Conservation (phyloP, 75 land plant species). For the Picea glauca region DNA sequence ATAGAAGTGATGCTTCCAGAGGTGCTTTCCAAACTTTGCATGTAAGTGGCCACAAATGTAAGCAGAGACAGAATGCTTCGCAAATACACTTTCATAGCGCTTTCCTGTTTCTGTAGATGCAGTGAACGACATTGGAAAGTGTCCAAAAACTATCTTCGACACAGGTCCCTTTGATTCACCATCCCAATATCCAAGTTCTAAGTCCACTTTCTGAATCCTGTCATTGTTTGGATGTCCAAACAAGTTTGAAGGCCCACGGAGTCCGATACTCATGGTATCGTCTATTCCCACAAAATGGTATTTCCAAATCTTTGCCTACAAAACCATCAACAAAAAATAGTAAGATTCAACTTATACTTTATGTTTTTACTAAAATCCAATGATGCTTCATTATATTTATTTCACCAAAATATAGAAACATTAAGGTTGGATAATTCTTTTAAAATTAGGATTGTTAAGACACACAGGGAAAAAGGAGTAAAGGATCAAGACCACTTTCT, state of each 20-base stretch:
- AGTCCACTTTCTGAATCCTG: slow-evolving; percentile 20
- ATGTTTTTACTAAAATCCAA: background rate
- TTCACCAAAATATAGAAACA: background rate
- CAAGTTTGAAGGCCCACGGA: slow-evolving; percentile 58
- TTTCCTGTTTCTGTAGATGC: slow-evolving; percentile 44
- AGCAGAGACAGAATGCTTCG: slow-evolving; percentile 35
- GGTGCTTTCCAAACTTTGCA: slow-evolving; percentile 30
- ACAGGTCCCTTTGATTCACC: slow-evolving; percentile 6
- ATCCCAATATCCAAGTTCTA: slow-evolving; percentile 47
- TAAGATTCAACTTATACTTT: background rate
- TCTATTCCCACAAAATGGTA: slow-evolving; percentile 52
- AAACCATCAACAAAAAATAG: slow-evolving; percentile 10
- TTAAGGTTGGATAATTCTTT: background rate
- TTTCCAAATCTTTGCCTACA: slow-evolving; percentile 32
- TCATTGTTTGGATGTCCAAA: slow-evolving; percentile 58
- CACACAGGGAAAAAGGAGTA: background rate
- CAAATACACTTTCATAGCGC: slow-evolving; percentile 40
- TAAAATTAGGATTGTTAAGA: background rate
- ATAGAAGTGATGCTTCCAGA: slow-evolving; percentile 21
- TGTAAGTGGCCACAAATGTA: slow-evolving; percentile 67
- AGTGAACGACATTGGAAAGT: slow-evolving; percentile 59
- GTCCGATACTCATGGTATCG: slow-evolving; percentile 41
- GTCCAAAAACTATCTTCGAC: slow-evolving; percentile 56
- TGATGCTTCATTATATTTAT: background rate
- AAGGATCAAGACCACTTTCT: background rate